Conservation (phyloP, 148 eudicot genomes). For the Cornus suecica region DNA sequence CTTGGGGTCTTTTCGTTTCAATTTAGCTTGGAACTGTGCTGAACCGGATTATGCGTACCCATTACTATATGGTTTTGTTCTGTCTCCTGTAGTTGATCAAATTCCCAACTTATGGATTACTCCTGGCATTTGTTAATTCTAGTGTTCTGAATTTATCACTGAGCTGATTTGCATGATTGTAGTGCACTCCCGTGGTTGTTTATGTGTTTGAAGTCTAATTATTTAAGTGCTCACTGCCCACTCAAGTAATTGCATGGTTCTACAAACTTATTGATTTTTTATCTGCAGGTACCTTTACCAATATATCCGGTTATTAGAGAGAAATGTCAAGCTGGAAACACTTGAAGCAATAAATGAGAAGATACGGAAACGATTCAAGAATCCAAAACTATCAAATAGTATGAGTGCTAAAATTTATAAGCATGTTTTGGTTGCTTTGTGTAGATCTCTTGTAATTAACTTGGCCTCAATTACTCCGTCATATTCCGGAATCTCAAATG, state of each 20-base stretch:
- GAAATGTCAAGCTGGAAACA: constrained; percentile 56
- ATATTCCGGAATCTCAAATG: constrained; percentile 30
- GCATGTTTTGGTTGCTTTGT: constrained; percentile 89
- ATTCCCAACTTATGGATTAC: background rate
- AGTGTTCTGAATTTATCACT: background rate
- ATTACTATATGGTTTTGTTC: background rate
- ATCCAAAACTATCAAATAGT: constrained; percentile 84
- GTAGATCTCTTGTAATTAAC: constrained; percentile 74
- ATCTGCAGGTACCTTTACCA: constrained; percentile 72
- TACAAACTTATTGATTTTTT: background rate
- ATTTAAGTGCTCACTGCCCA: background rate
- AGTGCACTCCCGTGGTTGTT: background rate
- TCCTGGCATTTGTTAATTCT: background rate
- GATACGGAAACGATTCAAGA: constrained; percentile 82
- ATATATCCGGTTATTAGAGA: constrained; percentile 81
- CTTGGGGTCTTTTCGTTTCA: too few relatives aligned
- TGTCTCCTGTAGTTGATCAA: background rate
- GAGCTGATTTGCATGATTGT: background rate
- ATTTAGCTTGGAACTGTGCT: too few relatives aligned
- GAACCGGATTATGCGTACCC: too few relatives aligned
- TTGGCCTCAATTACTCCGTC: constrained; percentile 70
- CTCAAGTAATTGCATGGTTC: background rate
- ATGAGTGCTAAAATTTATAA: constrained; percentile 65
- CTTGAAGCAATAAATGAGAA: constrained; percentile 95
- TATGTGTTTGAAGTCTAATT: background rate